Evolutionary conservation across 495 filamentous ascomycete species (phyloP).

Genomic region (Daldinia decipiens): DNA sequence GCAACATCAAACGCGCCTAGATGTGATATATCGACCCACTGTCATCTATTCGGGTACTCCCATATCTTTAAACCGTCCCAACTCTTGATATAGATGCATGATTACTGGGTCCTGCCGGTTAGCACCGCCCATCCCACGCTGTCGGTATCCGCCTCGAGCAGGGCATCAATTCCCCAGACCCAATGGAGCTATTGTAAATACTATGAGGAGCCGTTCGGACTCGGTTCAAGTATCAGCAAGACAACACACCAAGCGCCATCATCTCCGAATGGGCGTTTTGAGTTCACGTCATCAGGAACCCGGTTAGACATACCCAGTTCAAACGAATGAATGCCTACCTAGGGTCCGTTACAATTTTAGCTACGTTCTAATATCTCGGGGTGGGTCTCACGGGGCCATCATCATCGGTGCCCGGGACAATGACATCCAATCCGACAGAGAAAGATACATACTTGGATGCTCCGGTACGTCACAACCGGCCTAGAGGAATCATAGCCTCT

Average conservation of each 20-base stretch:
- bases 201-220: background rate
- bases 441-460: background rate
- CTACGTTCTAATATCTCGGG: background rate
- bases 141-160: conserved; percentile 39
- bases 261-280: background rate
- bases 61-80: conserved; percentile 8
- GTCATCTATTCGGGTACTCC: conserved; percentile 19
- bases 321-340: background rate
- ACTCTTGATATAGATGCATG: conserved; percentile 23
- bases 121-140: conserved; percentile 29
- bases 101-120: conserved; percentile 18
- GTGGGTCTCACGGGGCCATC: background rate
- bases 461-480: background rate
- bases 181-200: conserved; percentile 9
- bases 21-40: conserved; percentile 15
- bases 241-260: conserved; percentile 7
- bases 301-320: conserved; percentile 10
- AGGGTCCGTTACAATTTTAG: background rate
- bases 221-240: conserved; percentile 1
- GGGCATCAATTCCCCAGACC: conserved; percentile 9
- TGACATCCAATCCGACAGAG: background rate
- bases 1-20: conserved; percentile 14
- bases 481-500: background rate
- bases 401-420: background rate
- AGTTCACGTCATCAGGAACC: conserved; percentile 1